A percentile compares a stretch with the other conserved stretches of the same genome.
Conservation (phyloP, 306 rosid genomes). For the Psophocarpus tetragonolobus region DNA sequence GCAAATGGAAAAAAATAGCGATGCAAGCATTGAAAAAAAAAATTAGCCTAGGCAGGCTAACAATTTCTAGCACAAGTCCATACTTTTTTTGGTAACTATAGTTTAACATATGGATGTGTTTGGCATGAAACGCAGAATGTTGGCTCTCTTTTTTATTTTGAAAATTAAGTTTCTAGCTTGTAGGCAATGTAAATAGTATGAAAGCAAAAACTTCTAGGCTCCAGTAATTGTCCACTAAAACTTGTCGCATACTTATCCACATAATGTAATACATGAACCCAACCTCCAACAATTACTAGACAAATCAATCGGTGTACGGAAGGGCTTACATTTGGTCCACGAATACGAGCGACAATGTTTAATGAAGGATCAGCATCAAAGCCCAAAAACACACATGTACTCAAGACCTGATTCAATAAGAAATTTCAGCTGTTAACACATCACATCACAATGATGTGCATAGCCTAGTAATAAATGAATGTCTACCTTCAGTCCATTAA, state of each 20-base stretch:
- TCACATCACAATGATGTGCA: slow-evolving; percentile 22
- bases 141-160: neutral
- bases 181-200: neutral
- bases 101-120: neutral
- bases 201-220: slow-evolving; percentile 21
- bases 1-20: slow-evolving; percentile 9
- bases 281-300: slow-evolving; percentile 17
- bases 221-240: neutral
- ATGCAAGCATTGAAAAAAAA: neutral
- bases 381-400: slow-evolving; percentile 74
- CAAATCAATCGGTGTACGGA: slow-evolving; percentile 24
- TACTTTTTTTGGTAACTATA: neutral
- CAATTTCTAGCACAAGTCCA: neutral
- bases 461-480: slow-evolving; percentile 24
- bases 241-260: slow-evolving; percentile 5
- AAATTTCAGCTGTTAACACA: slow-evolving; percentile 24
- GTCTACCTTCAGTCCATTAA: slow-evolving; percentile 62
- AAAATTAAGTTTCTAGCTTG: neutral
- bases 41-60: slow-evolving; percentile 4
- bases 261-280: slow-evolving; percentile 3
- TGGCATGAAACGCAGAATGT: neutral
- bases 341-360: slow-evolving; percentile 79
- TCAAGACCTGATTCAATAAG: slow-evolving; percentile 49
- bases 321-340: slow-evolving; percentile 92
- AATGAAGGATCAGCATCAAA: slow-evolving; percentile 81